A percentile compares a stretch with the other conserved stretches of the same genome.
phyloP scores from a whole-genome alignment of 2,329 filamentous ascomycete species.

The Cordyceps farinosa region DNA sequence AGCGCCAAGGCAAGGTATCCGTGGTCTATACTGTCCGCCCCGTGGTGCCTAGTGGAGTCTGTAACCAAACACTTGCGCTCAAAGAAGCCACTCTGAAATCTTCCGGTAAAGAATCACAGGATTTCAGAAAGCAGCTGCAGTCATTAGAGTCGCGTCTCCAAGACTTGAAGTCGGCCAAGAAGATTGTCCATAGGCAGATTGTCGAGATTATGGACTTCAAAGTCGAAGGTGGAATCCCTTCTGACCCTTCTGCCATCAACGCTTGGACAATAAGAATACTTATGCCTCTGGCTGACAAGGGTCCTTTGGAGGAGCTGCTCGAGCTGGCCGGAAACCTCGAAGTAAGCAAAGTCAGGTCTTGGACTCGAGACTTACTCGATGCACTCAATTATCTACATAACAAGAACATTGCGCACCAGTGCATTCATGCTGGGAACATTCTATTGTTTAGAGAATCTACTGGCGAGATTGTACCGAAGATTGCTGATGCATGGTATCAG shows the following conservation, averaged over 20 bases:
- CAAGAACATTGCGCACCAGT: slow-evolving; percentile 77
- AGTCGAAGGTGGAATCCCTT: slow-evolving; percentile 55
- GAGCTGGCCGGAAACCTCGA: slow-evolving; percentile 73
- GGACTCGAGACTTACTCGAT: slow-evolving; percentile 89
- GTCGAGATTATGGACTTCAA: slow-evolving; percentile 80
- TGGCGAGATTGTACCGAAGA: slow-evolving; percentile 67
- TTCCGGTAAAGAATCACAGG: slow-evolving; percentile 53
- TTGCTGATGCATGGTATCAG: slow-evolving; percentile 72
- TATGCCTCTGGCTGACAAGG: slow-evolving; percentile 74
- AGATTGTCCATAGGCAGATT: slow-evolving; percentile 71
- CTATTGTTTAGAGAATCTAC: slow-evolving; percentile 67
- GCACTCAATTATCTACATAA: slow-evolving; percentile 84
- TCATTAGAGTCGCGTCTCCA: slow-evolving; percentile 74
- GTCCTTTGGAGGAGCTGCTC: slow-evolving; percentile 76
- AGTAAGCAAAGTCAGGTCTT: slow-evolving; percentile 73
- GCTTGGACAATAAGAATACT: slow-evolving; percentile 73
- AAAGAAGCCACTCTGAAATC: slow-evolving; percentile 65
- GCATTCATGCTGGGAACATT: slow-evolving; percentile 76
- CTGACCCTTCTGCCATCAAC: slow-evolving; percentile 35
- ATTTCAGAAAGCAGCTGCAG: slow-evolving; percentile 73
- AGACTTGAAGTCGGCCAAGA: slow-evolving; percentile 68
- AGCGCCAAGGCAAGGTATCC: slow-evolving; percentile 63
- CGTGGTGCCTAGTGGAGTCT: slow-evolving; percentile 51
- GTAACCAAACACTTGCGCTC: slow-evolving; percentile 64
- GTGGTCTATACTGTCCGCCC: slow-evolving; percentile 71